A percentile compares a stretch with the other conserved stretches of the same genome.
Conservation (phyloP, 371 early-diverging fungal genomes). For the Haplosporangium sp. region DNA sequence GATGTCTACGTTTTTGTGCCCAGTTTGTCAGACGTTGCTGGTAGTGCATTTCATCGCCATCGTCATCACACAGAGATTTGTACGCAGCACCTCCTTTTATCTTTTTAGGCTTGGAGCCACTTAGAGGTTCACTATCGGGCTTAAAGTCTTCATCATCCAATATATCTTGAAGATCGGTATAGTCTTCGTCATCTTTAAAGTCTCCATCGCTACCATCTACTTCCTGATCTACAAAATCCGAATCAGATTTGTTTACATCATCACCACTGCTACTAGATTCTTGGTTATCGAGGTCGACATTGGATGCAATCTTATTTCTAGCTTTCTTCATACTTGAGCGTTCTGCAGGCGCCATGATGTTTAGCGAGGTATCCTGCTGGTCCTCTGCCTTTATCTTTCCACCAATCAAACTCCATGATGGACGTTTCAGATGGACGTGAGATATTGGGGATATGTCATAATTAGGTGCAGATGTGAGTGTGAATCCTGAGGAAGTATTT, state of each 20-base stretch:
- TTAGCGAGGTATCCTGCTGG: background rate
- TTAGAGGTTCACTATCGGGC: slow-evolving; percentile 14
- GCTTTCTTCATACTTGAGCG: slow-evolving; percentile 50
- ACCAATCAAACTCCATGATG: slow-evolving; percentile 45
- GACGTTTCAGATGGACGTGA: slow-evolving; percentile 41
- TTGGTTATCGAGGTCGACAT: slow-evolving; percentile 9
- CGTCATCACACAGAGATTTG: slow-evolving; percentile 63
- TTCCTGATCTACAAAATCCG: slow-evolving; percentile 27
- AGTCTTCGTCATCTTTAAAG: slow-evolving; percentile 29
- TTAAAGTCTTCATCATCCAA: slow-evolving; percentile 48
- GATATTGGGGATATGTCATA: slow-evolving; percentile 7
- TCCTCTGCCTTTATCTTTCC: slow-evolving; percentile 3
- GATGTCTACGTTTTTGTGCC: slow-evolving; percentile 63
- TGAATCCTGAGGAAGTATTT: slow-evolving; percentile 4
- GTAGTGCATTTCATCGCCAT: slow-evolving; percentile 72
- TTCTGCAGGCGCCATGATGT: slow-evolving; percentile 12
- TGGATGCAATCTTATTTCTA: slow-evolving; percentile 13
- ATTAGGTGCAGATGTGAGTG: background rate
- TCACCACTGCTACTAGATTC: slow-evolving; percentile 2
- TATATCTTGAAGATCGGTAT: slow-evolving; percentile 22
- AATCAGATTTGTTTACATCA: slow-evolving; percentile 11
- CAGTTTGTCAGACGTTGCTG: slow-evolving; percentile 68
- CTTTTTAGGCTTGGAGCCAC: slow-evolving; percentile 18
- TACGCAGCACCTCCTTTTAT: slow-evolving; percentile 35
- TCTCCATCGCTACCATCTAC: slow-evolving; percentile 10